Percentiles rank a stretch among this genome's conserved stretches.
phyloP scores from a whole-genome alignment of 176 grass and related monocot species.

The Thalia dealbata region DNA sequence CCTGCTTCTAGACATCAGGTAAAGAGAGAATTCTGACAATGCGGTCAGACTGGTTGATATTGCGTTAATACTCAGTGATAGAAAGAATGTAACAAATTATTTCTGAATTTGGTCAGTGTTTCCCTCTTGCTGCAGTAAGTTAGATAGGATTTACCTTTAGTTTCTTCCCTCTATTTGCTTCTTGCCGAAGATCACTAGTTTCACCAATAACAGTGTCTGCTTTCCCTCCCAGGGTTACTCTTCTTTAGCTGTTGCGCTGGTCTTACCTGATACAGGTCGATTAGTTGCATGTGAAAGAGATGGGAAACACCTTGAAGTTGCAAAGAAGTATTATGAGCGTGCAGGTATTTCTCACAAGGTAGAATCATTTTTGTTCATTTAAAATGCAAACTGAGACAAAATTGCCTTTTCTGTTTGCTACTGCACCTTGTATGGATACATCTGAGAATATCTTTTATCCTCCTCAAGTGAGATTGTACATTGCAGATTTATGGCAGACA shows the following conservation, averaged over 20 bases:
- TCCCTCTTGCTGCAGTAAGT: background rate
- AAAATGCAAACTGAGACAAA: background rate
- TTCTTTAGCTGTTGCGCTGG: conserved; percentile 76
- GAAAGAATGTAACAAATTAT: background rate
- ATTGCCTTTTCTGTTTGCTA: background rate
- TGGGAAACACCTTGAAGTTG: conserved; percentile 61
- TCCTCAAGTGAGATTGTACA: background rate
- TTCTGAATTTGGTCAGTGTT: background rate
- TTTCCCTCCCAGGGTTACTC: conserved; percentile 68
- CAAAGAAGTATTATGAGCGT: conserved; percentile 67
- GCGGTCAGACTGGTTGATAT: background rate
- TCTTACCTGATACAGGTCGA: conserved; percentile 66
- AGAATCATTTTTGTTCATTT: background rate
- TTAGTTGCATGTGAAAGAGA: conserved; percentile 98
- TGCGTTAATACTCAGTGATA: background rate
- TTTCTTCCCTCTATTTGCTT: background rate
- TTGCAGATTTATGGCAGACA: background rate
- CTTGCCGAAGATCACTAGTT: background rate
- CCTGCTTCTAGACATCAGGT: no score
- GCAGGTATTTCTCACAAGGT: conserved; percentile 87
- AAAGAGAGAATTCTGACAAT: background rate
- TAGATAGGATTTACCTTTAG: background rate
- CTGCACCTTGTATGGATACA: background rate
- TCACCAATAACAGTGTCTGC: background rate
- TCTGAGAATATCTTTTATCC: background rate